phyloP scores from a whole-genome alignment of 441 rosid species.

The Erodium texanum region DNA sequence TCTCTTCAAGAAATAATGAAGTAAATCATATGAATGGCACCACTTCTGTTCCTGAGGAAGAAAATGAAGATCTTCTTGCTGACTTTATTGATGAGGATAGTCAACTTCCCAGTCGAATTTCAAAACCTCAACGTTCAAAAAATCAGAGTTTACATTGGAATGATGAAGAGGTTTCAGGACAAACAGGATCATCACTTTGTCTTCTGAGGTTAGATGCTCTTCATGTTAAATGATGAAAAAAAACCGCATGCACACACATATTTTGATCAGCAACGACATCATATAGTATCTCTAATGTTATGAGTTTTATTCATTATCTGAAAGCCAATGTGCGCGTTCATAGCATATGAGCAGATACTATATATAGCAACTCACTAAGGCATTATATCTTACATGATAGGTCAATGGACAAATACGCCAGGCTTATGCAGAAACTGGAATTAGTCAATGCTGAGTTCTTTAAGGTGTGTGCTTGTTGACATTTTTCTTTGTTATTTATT shows the following conservation, averaged over 20 bases:
- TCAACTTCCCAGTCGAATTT: conserved; percentile 94
- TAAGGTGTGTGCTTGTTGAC: conserved; percentile 42
- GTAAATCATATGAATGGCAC: conserved; percentile 41
- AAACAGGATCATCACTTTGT: conserved; percentile 96
- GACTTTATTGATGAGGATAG: conserved; percentile 99
- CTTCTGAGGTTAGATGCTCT: conserved; percentile 61
- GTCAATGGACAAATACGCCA: conserved; percentile 97
- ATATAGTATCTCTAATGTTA: background rate
- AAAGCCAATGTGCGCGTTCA: background rate
- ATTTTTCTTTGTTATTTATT: conserved; percentile 12
- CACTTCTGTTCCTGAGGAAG: conserved; percentile 63
- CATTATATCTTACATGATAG: conserved; percentile 32
- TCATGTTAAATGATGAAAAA: conserved; percentile 13
- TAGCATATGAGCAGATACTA: background rate
- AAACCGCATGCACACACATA: background rate
- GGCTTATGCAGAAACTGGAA: conserved; percentile 98
- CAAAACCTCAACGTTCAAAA: conserved; percentile 35
- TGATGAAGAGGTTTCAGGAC: conserved; percentile 62
- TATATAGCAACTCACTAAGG: conserved; percentile 16
- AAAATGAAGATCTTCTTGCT: conserved; percentile 95
- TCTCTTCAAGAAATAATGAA: conserved; percentile 30
- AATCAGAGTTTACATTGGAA: conserved; percentile 36
- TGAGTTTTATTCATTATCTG: background rate
- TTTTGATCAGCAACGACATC: background rate
- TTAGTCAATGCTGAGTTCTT: conserved; percentile 85